Conservation (phyloP, 1,284 basidiomycete genomes). For the Somion occarium region DNA sequence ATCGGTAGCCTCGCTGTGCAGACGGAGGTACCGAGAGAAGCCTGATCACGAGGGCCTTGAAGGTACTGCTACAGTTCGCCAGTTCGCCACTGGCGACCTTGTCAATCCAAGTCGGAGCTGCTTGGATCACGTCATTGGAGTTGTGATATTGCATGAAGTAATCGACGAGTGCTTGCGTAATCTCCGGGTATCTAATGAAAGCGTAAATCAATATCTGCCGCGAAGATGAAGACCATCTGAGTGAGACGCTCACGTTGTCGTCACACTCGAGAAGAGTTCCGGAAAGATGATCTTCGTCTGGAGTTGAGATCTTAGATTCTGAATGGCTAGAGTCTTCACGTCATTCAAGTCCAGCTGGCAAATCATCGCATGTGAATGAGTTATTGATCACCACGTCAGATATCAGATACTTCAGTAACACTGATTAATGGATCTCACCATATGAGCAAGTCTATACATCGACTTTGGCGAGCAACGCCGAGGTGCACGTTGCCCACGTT, state of each 20-base stretch:
- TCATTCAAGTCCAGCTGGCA: constrained; percentile 6
- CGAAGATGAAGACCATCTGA: too few relatives aligned
- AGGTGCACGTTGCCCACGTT: neutral
- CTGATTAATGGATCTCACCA: constrained; percentile 1
- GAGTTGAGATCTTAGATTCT: constrained; percentile 13
- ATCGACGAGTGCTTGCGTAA: neutral
- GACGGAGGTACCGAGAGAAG: too few relatives aligned
- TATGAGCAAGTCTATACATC: constrained; percentile 13
- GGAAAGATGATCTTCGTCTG: constrained; percentile 12
- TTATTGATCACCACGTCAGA: too few relatives aligned
- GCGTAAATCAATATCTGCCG: neutral
- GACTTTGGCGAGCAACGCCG: constrained; percentile 13
- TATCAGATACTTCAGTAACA: neutral
- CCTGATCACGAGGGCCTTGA: neutral
- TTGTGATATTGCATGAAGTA: neutral
- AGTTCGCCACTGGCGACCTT: neutral
- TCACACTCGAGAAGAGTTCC: constrained; percentile 15
- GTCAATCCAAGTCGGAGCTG: neutral
- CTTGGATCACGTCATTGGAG: neutral
- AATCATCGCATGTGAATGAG: neutral
- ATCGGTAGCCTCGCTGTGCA: too few relatives aligned
- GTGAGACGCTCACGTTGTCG: neutral
- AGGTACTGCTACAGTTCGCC: neutral
- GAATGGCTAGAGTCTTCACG: constrained; percentile 9
- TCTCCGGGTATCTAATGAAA: neutral